Percentiles rank a stretch among this genome's conserved stretches.
Conservation (phyloP, 352 stramenopile species). For the Hyaloperonospora brassicae region DNA sequence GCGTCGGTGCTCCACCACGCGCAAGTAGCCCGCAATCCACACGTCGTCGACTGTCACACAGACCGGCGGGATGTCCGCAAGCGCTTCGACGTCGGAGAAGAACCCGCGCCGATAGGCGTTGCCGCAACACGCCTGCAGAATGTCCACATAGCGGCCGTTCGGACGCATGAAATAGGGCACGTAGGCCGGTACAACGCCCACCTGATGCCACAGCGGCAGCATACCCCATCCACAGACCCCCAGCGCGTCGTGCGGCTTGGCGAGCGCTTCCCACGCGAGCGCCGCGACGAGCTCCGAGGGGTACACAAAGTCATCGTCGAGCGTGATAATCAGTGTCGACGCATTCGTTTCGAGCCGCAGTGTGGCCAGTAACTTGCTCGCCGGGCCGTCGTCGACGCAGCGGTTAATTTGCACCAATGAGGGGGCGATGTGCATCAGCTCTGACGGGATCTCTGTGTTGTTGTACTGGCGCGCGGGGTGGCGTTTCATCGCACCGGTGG, state of each 20-base stretch:
- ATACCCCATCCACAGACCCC: constrained; percentile 78
- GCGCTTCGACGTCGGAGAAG: constrained; percentile 57
- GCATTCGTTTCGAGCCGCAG: constrained; percentile 50
- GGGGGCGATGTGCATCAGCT: constrained; percentile 37
- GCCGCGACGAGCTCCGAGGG: constrained; percentile 50
- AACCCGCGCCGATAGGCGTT: constrained; percentile 72
- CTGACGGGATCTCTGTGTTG: constrained; percentile 44
- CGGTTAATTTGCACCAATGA: constrained; percentile 53
- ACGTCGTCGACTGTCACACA: constrained; percentile 80
- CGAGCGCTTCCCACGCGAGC: constrained; percentile 57
- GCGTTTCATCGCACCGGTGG: constrained; percentile 61
- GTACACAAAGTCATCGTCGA: constrained; percentile 82
- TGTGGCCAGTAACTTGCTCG: constrained; percentile 66
- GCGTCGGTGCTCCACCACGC: constrained; percentile 46
- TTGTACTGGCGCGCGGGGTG: constrained; percentile 70
- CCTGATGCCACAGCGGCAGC: constrained; percentile 59
- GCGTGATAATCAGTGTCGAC: constrained; percentile 65
- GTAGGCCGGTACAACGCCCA: constrained; percentile 73
- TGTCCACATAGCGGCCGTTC: constrained; percentile 62
- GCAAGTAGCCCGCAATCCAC: constrained; percentile 74
- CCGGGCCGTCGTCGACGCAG: constrained; percentile 72
- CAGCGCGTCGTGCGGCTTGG: constrained; percentile 48
- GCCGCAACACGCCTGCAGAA: constrained; percentile 59
- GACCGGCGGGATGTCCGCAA: constrained; percentile 53
- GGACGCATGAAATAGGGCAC: constrained; percentile 80